phyloP scores from a whole-genome alignment of 208 protist genomes.

The Trypanosoma rangeli region DNA sequence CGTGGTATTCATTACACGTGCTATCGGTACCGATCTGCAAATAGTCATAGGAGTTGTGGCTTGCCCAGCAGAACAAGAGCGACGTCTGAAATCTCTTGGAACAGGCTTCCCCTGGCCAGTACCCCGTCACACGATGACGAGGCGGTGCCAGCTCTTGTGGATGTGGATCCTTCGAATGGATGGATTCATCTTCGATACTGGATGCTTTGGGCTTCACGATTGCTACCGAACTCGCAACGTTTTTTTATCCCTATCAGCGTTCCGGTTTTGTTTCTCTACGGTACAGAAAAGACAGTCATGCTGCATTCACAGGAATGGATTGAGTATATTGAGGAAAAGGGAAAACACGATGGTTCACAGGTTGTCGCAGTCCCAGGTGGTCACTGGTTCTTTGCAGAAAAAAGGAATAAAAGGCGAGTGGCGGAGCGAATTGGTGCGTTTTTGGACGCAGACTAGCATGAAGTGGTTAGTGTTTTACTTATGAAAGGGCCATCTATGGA shows the following conservation, averaged over 20 bases:
- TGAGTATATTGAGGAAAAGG: slow-evolving; percentile 54
- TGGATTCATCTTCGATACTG: slow-evolving; percentile 55
- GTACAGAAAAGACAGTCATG: slow-evolving; percentile 46
- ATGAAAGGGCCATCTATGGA: background rate
- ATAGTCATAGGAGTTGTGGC: background rate
- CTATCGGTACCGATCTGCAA: background rate
- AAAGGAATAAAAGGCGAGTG: slow-evolving; percentile 47
- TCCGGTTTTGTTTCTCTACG: slow-evolving; percentile 76
- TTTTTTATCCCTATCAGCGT: slow-evolving; percentile 59
- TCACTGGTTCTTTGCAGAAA: slow-evolving; percentile 83
- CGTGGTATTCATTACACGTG: slow-evolving; percentile 5
- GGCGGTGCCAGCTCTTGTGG: background rate
- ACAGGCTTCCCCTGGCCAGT: background rate
- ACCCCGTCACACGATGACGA: slow-evolving; percentile 2
- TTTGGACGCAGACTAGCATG: slow-evolving; percentile 20
- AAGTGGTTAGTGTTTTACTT: background rate
- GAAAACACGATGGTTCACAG: slow-evolving; percentile 55
- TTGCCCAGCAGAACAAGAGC: background rate
- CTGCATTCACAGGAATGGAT: slow-evolving; percentile 67
- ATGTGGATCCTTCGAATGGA: slow-evolving; percentile 23
- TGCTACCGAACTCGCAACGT: slow-evolving; percentile 49
- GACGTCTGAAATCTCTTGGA: background rate
- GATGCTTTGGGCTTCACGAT: slow-evolving; percentile 11
- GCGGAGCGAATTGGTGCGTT: slow-evolving; percentile 49
- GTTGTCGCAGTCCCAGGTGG: slow-evolving; percentile 65